phyloP scores from a whole-genome alignment of 169 alveolate species.

The Cryptosporidium sp. region DNA sequence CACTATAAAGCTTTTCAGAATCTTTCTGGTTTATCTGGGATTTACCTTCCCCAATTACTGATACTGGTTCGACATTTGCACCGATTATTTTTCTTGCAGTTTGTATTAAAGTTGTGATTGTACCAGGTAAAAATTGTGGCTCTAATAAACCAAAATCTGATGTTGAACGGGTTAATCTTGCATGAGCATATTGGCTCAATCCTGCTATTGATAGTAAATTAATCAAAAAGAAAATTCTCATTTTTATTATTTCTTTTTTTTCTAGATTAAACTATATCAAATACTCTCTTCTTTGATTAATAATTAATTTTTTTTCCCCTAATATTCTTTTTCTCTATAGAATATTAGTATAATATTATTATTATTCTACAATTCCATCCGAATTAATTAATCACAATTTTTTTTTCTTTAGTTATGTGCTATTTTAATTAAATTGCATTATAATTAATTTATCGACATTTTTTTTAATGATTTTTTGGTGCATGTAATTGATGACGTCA shows the following conservation, averaged over 20 bases:
- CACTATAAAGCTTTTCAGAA: slow-evolving; percentile 53
- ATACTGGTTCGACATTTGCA: slow-evolving; percentile 63
- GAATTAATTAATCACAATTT: no score
- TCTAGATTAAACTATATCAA: not conserved
- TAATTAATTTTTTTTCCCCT: no score
- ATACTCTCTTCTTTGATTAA: not conserved
- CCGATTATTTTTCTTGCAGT: slow-evolving; percentile 74
- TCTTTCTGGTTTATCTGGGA: slow-evolving; percentile 25
- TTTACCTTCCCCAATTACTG: slow-evolving; percentile 67
- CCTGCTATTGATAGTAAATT: slow-evolving; percentile 11
- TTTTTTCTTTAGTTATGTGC: not conserved
- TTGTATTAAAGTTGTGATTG: slow-evolving; percentile 70
- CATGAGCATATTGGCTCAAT: slow-evolving; percentile 10
- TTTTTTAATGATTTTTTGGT: slow-evolving; percentile 2
- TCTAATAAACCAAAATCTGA: slow-evolving; percentile 53
- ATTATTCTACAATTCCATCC: not conserved
- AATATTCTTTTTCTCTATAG: no score
- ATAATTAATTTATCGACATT: not conserved
- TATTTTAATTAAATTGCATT: not conserved
- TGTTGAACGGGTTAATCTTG: slow-evolving; percentile 66
- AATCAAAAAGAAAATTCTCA: slow-evolving; percentile 7
- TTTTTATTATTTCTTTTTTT: not conserved
- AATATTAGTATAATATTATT: no score
- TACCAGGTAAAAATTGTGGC: slow-evolving; percentile 72
- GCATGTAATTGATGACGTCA: slow-evolving; percentile 12